Base-by-base conservation (phyloP, 495 filamentous ascomycete genomes). In the Cryomyces minteri region DNA sequence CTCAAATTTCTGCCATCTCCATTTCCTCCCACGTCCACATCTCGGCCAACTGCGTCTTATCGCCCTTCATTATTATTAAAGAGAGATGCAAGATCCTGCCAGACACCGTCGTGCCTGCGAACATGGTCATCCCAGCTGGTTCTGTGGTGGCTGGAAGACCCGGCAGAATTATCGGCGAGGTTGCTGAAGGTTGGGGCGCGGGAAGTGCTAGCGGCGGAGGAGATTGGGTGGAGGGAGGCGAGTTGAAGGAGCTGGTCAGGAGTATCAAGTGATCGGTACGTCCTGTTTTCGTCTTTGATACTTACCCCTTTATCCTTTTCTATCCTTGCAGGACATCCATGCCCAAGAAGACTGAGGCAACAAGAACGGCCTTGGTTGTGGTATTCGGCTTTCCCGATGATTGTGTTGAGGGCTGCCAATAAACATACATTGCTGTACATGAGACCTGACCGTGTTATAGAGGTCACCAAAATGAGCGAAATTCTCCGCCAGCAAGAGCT, bases 81-180 rank as follows among this genome's bases (percentile, higher is more conserved):
- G 88, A 95, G 57, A 84, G 79, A 59, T 81, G 84, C 32, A 75
- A 76, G 49, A 78, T 98, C 43, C 66, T 95, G 46, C 82, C 92
- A 50, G 81, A 79, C 8, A 74, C 78, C 5, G 79, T 94, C 39
- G 71, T 98, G 12, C 82, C 90, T 6, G 67, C 76, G 11, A 80
- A 82, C 45, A 94, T 92, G 79, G 84, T 95, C 9, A 82, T 96
- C 49, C 84, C 87, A 31, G 83, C 82, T 56, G 88, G 84, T 62
- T 80, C 73, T 54, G 72, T 95, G 39, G 87, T 98, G 12, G 84
- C 76, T 0, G 87, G 88, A 0, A 67, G 76, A 54, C 86, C 87
- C 4, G 88, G 78, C 4, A 66, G 82, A 41, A 80, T 94, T 47
- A 73, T 93, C 5, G 88, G 82, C 11, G 86, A 94, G 62, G 70